These are phyloP conservation scores for Colletotrichum agaves DNA, from an alignment of 2,329 filamentous ascomycete genomes.

Conservation along the genomic window DNA sequence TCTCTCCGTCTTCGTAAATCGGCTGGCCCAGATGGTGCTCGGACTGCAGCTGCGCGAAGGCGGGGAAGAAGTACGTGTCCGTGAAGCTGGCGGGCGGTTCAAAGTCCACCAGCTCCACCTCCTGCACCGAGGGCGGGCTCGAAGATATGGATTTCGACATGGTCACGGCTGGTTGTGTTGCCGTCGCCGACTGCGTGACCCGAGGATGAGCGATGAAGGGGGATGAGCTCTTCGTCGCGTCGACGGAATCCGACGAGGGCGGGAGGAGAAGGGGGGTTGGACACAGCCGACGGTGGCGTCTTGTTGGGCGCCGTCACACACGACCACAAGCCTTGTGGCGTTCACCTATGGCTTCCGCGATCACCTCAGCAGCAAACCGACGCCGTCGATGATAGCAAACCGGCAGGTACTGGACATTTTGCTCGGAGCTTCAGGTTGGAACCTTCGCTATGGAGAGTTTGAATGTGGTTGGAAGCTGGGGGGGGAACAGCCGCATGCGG, in stretches of 20 bases:
- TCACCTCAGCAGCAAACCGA: not conserved
- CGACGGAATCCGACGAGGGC: not conserved
- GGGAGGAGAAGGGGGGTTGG: not conserved
- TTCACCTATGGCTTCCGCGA: not conserved
- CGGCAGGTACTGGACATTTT: not conserved
- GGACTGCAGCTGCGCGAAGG: not conserved
- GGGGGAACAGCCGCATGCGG: slow-evolving; percentile 7
- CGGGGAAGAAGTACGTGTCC: slow-evolving; percentile 6
- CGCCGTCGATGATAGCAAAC: not conserved
- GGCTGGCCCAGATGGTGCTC: slow-evolving; percentile 8
- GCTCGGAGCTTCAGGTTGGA: not conserved
- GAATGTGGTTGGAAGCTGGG: not conserved
- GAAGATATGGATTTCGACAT: not conserved
- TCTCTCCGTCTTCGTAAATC: not conserved
- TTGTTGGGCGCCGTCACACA: not conserved
- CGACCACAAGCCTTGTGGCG: not conserved
- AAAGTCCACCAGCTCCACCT: not conserved
- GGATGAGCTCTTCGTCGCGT: not conserved
- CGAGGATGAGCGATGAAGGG: not conserved
- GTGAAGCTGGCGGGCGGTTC: slow-evolving; percentile 4
- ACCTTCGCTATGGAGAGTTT: accelerated
- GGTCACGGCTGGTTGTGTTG: not conserved
- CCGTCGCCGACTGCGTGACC: no score
- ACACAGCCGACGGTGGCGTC: not conserved
- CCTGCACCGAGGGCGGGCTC: not conserved